Percentiles rank a stretch among this genome's conserved stretches.
Evolutionary conservation across 2,329 filamentous ascomycete genomes (phyloP).

Genomic region (Knoxdaviesia proteae): DNA sequence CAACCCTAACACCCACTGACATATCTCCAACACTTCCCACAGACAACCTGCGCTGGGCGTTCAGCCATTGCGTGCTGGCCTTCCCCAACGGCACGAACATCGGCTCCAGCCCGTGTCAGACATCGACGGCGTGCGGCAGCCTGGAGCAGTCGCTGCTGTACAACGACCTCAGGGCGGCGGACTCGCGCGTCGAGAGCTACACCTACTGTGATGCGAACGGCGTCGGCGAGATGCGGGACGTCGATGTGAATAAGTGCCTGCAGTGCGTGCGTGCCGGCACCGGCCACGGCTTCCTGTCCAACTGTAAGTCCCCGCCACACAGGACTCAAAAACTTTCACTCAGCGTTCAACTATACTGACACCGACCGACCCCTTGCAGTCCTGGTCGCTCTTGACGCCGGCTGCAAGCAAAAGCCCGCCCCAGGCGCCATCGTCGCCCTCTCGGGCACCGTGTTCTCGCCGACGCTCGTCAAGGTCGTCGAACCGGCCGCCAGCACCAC

Average conservation of each 20-base stretch:
- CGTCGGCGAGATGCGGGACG: conserved; percentile 6
- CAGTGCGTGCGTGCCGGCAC: conserved; percentile 23
- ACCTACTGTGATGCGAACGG: conserved; percentile 24
- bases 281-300: conserved; percentile 22
- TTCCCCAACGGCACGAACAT: conserved; percentile 25
- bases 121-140: conserved; percentile 26
- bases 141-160: conserved; percentile 19
- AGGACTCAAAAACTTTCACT: background rate
- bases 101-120: conserved; percentile 26
- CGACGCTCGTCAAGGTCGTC: conserved; percentile 9
- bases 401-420: conserved; percentile 25
- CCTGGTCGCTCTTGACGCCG: conserved; percentile 28
- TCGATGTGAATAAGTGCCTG: conserved; percentile 14
- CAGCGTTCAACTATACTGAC: background rate
- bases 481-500: conserved; percentile 11
- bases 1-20: background rate
- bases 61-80: conserved; percentile 30
- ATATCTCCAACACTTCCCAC: conserved; percentile 1
- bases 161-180: conserved; percentile 15
- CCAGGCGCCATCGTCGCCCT: conserved; percentile 16
- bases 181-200: conserved; percentile 13
- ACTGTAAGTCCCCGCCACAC: conserved; percentile 18
- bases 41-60: conserved; percentile 33
- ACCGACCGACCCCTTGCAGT: conserved; percentile 12
- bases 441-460: conserved; percentile 23